Percentiles rank a stretch among this genome's conserved stretches.
These are phyloP conservation scores for Candida tetrigidarum DNA, from an alignment of 1,139 yeast species.

Conservation along the genomic window DNA sequence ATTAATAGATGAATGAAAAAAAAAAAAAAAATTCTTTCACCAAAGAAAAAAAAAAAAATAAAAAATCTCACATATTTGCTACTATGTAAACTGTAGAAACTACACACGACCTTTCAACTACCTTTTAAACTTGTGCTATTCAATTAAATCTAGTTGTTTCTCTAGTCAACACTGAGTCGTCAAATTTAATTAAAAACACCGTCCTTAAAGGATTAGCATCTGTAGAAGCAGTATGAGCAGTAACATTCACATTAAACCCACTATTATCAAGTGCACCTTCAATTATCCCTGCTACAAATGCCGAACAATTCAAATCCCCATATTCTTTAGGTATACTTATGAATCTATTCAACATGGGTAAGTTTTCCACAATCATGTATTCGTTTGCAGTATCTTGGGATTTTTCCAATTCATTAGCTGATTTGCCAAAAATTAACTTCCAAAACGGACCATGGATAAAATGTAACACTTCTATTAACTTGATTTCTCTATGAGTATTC, in stretches of 20 bases:
- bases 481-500: conserved; percentile 69
- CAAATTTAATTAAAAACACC: conserved; percentile 82
- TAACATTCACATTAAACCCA: conserved; percentile 79
- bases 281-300: conserved; percentile 88
- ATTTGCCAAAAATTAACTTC: conserved; percentile 79
- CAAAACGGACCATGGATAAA: conserved; percentile 84
- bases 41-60: conserved; percentile 1
- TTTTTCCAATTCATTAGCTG: conserved; percentile 87
- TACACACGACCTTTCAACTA: conserved; percentile 5
- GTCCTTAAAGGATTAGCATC: conserved; percentile 71
- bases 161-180: conserved; percentile 58
- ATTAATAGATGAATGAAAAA: too few species aligned
- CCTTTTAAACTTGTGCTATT: not conserved
- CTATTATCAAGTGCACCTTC: conserved; percentile 88
- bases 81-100: not conserved
- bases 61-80: too few species aligned
- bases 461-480: conserved; percentile 77
- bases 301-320: conserved; percentile 79
- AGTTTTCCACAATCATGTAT: conserved; percentile 83
- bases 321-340: conserved; percentile 83
- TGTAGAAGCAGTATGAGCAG: conserved; percentile 83
- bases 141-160: conserved; percentile 38
- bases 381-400: conserved; percentile 83
- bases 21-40: not conserved
- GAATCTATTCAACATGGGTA: conserved; percentile 76